Evolutionary conservation across 148 eudicot species (phyloP).

Genomic region (Amaranthus cruentus): DNA sequence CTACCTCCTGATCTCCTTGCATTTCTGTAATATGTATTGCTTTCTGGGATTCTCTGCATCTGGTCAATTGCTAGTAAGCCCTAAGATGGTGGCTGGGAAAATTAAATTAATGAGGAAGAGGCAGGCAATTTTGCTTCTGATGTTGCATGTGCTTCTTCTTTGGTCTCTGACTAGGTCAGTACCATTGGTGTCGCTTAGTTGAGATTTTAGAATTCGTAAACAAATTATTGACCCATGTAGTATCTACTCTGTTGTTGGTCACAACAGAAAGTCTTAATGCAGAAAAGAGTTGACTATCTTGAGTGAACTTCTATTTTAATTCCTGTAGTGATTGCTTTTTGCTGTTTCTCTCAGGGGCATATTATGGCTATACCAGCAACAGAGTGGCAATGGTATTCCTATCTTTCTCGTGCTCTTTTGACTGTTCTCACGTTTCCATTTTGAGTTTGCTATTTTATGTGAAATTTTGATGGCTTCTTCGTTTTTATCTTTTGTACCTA

Average conservation of each 20-base stretch:
- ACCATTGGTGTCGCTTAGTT: slow-evolving; percentile 10
- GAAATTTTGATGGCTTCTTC: not conserved
- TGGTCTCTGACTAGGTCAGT: slow-evolving; percentile 20
- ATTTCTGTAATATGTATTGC: slow-evolving; percentile 11
- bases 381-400: slow-evolving; percentile 69
- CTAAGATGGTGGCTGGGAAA: slow-evolving; percentile 15
- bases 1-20: slow-evolving; percentile 11
- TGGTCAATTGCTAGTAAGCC: slow-evolving; percentile 15
- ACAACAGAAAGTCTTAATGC: not conserved
- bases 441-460: not conserved
- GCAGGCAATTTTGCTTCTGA: slow-evolving; percentile 6
- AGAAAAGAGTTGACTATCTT: not conserved
- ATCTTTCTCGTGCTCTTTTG: not conserved
- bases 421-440: slow-evolving; percentile 6
- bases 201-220: slow-evolving; percentile 6
- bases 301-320: not conserved
- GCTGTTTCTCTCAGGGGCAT: slow-evolving; percentile 50
- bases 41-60: slow-evolving; percentile 5
- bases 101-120: slow-evolving; percentile 1
- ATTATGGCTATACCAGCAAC: slow-evolving; percentile 57
- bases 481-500: not conserved
- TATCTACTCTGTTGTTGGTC: not conserved
- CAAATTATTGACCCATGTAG: not conserved
- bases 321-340: slow-evolving; percentile 16
- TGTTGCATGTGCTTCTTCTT: slow-evolving; percentile 13